Conservation (phyloP, 139 green algal genomes). For the Monoraphidium neglectum region DNA sequence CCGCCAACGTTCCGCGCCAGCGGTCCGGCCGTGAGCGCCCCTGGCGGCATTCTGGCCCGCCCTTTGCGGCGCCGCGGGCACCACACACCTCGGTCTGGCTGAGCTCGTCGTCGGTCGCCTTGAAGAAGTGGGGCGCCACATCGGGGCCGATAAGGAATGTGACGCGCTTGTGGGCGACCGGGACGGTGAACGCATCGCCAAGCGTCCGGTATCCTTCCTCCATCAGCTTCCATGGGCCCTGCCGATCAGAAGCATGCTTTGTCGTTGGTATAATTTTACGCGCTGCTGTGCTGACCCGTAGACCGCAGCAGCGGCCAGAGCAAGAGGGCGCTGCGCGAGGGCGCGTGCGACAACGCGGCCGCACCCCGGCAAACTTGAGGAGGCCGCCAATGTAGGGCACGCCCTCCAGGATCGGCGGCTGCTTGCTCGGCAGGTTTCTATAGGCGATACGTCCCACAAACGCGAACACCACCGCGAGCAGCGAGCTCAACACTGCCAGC, state of each 20-base stretch:
- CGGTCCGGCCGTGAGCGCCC: no score
- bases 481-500: slow-evolving; percentile 14
- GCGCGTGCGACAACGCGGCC: slow-evolving; percentile 2
- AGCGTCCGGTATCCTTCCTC: slow-evolving; percentile 74
- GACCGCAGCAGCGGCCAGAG: background rate
- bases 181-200: slow-evolving; percentile 96
- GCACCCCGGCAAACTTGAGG: slow-evolving; percentile 88
- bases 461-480: slow-evolving; percentile 26
- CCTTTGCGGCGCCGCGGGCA: no score
- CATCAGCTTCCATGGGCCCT: slow-evolving; percentile 89
- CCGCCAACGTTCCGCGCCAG: no score
- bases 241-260: background rate
- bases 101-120: slow-evolving; percentile 90
- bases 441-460: slow-evolving; percentile 39
- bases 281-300: background rate
- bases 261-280: background rate
- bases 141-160: slow-evolving; percentile 96
- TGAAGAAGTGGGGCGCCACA: slow-evolving; percentile 95
- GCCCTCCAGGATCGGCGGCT: slow-evolving; percentile 82
- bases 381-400: slow-evolving; percentile 94
- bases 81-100: slow-evolving; percentile 88
- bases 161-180: slow-evolving; percentile 94
- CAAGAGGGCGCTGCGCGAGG: background rate
- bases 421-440: slow-evolving; percentile 41
- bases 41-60: no score